Percentiles rank a stretch among this genome's conserved stretches.
Evolutionary conservation across 352 stramenopile genomes (phyloP).

Genomic region (Pythium dissotocum): DNA sequence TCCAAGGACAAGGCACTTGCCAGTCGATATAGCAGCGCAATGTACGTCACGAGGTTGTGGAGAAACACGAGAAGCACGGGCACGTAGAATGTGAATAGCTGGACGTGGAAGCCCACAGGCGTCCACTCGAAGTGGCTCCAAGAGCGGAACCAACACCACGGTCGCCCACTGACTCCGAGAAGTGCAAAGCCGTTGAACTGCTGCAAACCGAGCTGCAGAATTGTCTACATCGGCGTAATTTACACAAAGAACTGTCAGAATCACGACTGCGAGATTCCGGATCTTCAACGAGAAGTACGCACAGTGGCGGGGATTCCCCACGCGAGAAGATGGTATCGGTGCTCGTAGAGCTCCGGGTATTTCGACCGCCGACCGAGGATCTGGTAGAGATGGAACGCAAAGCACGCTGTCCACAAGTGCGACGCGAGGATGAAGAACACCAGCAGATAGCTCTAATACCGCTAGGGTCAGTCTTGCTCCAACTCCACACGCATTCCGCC

Average conservation of each 20-base stretch:
- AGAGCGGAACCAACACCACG: slow-evolving; percentile 79
- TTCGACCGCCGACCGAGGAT: slow-evolving; percentile 52
- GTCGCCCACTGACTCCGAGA: slow-evolving; percentile 59
- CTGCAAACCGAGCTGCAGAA: slow-evolving; percentile 52
- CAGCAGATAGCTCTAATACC: slow-evolving; percentile 52
- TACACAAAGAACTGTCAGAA: too few species aligned
- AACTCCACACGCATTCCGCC: background rate
- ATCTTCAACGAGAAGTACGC: slow-evolving; percentile 1
- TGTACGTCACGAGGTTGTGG: slow-evolving; percentile 65
- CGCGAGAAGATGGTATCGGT: slow-evolving; percentile 63
- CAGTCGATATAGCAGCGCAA: slow-evolving; percentile 59
- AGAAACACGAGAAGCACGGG: slow-evolving; percentile 51
- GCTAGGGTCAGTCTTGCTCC: background rate
- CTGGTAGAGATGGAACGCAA: slow-evolving; percentile 77
- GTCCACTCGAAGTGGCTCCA: slow-evolving; percentile 66
- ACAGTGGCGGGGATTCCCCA: slow-evolving; percentile 63
- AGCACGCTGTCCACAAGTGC: slow-evolving; percentile 72
- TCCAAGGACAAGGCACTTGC: slow-evolving; percentile 20
- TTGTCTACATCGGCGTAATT: slow-evolving; percentile 30
- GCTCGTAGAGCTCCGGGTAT: slow-evolving; percentile 64
- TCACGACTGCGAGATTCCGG: too few species aligned
- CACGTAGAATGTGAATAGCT: slow-evolving; percentile 63
- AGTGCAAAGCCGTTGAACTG: slow-evolving; percentile 43
- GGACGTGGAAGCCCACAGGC: slow-evolving; percentile 47
- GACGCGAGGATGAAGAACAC: slow-evolving; percentile 73